Evolutionary conservation across 345 rosid genomes (phyloP).

Genomic region (Populus euphratica): DNA sequence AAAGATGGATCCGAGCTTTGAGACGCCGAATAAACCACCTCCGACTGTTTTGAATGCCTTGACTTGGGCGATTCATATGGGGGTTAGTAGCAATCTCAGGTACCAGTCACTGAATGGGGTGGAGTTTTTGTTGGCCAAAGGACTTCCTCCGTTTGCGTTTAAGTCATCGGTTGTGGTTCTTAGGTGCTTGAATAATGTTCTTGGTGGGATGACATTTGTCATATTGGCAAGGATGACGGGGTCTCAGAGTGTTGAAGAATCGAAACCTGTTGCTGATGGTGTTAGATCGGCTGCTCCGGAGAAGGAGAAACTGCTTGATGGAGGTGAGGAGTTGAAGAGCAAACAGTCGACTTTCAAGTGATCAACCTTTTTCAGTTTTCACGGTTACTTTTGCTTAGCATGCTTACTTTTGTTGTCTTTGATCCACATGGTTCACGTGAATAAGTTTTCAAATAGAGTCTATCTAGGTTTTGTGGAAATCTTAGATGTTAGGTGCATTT

Average conservation of each 20-base stretch:
- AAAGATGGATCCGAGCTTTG: slow-evolving; percentile 89
- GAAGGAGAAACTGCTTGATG: slow-evolving; percentile 25
- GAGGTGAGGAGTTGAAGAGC: slow-evolving; percentile 6
- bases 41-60: slow-evolving; percentile 74
- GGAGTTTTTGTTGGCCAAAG: slow-evolving; percentile 67
- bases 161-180: slow-evolving; percentile 80
- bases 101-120: slow-evolving; percentile 85
- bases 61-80: slow-evolving; percentile 96
- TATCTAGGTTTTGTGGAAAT: background rate
- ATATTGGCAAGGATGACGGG: slow-evolving; percentile 90
- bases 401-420: background rate
- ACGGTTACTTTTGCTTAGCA: background rate
- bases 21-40: slow-evolving; percentile 87
- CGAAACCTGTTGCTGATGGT: background rate
- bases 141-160: slow-evolving; percentile 56
- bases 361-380: background rate
- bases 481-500: background rate
- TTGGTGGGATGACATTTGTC: slow-evolving; percentile 94
- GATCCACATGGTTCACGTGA: background rate
- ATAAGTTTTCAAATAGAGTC: background rate
- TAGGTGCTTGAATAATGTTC: slow-evolving; percentile 71
- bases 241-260: slow-evolving; percentile 54
- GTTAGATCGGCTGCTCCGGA: background rate
- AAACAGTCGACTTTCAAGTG: slow-evolving; percentile 15
- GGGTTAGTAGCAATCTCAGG: slow-evolving; percentile 80